A percentile compares a stretch with the other conserved stretches of the same genome.
phyloP scores from a whole-genome alignment of 139 green algal species.

The Picochlorum sp. region DNA sequence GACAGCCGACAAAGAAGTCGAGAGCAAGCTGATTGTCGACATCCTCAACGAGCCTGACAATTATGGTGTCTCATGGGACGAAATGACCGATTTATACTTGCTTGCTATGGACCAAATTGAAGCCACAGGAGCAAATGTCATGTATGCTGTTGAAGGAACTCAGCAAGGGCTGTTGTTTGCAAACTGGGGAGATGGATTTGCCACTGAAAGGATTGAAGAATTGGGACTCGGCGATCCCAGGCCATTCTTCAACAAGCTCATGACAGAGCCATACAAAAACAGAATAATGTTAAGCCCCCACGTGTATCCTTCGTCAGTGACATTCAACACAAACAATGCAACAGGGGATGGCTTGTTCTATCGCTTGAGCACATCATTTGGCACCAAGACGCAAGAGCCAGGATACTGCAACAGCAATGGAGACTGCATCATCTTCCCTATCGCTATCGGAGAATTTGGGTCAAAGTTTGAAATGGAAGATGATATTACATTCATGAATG shows the following conservation, averaged over 20 bases:
- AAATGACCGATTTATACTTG: not conserved
- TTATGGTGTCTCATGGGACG: not conserved
- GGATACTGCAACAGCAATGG: conserved; percentile 6
- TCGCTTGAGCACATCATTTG: conserved; percentile 21
- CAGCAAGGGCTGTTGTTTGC: conserved; percentile 10
- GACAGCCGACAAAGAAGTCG: not conserved
- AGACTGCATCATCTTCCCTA: conserved; percentile 24
- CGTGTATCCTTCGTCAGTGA: not conserved
- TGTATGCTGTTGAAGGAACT: conserved; percentile 18
- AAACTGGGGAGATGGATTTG: conserved; percentile 29
- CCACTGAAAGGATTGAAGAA: conserved; percentile 11
- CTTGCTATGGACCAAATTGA: conserved; percentile 17
- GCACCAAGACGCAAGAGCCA: conserved; percentile 16
- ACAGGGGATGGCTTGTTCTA: conserved; percentile 12
- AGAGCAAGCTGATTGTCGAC: not conserved
- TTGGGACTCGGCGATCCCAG: conserved; percentile 23
- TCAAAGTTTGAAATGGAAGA: conserved; percentile 15
- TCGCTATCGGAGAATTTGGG: conserved; percentile 36
- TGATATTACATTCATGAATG: conserved; percentile 23
- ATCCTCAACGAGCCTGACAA: conserved; percentile 1
- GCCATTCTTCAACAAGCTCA: conserved; percentile 33
- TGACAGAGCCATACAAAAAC: conserved; percentile 27
- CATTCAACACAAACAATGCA: not conserved
- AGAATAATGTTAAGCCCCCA: conserved; percentile 10
- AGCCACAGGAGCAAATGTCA: not conserved